Evolutionary conservation across 2,329 filamentous ascomycete species (phyloP).

Genomic region (Botryosphaeria agaves): DNA sequence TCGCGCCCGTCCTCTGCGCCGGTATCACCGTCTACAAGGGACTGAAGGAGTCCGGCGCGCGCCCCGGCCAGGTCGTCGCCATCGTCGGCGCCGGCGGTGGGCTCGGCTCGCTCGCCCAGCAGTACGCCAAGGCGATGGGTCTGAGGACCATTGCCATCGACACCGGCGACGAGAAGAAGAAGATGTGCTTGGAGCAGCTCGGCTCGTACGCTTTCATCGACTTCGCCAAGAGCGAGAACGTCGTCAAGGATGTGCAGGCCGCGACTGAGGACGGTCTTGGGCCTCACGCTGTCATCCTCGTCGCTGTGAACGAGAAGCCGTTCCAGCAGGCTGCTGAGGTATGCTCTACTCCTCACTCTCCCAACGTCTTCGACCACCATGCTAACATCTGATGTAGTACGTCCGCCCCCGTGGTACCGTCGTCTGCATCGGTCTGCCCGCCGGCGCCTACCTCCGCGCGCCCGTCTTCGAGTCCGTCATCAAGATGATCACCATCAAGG

Average conservation of each 20-base stretch:
- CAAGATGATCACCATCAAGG: conserved; percentile 82
- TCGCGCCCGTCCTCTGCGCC: conserved; percentile 68
- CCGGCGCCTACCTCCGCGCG: conserved; percentile 60
- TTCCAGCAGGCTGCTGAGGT: conserved; percentile 78
- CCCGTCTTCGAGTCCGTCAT: conserved; percentile 82
- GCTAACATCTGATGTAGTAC: conserved; percentile 33
- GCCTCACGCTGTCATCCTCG: conserved; percentile 71
- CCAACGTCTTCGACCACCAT: not conserved
- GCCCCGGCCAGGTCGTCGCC: conserved; percentile 61
- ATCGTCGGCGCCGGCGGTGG: conserved; percentile 79
- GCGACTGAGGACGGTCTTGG: conserved; percentile 66
- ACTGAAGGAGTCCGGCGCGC: conserved; percentile 64
- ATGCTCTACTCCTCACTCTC: conserved; percentile 3
- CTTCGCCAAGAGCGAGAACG: conserved; percentile 56
- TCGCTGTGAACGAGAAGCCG: conserved; percentile 77
- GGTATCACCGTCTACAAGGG: conserved; percentile 84
- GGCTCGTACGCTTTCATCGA: conserved; percentile 64
- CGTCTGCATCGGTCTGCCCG: conserved; percentile 78
- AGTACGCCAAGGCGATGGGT: conserved; percentile 88
- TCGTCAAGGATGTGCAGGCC: conserved; percentile 71
- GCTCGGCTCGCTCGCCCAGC: conserved; percentile 60
- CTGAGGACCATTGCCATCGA: conserved; percentile 68
- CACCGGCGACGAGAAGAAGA: conserved; percentile 61
- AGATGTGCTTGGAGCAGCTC: conserved; percentile 46
- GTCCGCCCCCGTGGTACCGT: conserved; percentile 69